Evolutionary conservation across 2,329 filamentous ascomycete genomes (phyloP).

Genomic region (Phoma sp.): DNA sequence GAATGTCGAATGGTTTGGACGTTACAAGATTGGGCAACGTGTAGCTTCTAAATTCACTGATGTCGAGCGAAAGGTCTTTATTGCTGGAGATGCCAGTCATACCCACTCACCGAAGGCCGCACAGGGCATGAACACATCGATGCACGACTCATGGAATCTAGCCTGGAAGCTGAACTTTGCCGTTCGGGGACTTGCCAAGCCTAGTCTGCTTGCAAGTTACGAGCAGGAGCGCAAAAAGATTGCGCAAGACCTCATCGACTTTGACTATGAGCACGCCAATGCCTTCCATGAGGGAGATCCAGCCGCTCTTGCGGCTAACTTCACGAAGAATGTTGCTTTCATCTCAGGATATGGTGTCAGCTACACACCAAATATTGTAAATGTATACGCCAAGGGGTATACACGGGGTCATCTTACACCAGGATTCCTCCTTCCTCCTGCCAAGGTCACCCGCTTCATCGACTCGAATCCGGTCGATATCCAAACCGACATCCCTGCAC

Average conservation of each 20-base stretch:
- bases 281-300: constrained; percentile 68
- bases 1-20: constrained; percentile 59
- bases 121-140: constrained; percentile 56
- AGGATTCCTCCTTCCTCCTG: constrained; percentile 65
- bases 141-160: constrained; percentile 55
- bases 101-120: constrained; percentile 53
- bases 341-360: constrained; percentile 76
- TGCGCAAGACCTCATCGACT: constrained; percentile 54
- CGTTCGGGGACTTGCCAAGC: constrained; percentile 49
- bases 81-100: constrained; percentile 58
- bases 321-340: constrained; percentile 74
- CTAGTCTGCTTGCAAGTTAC: constrained; percentile 49
- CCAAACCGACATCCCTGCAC: constrained; percentile 78
- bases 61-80: constrained; percentile 53
- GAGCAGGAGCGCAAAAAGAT: constrained; percentile 53
- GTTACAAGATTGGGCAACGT: constrained; percentile 59
- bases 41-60: constrained; percentile 57
- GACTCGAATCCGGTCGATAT: constrained; percentile 81
- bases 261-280: constrained; percentile 58
- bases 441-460: constrained; percentile 75
- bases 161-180: constrained; percentile 55
- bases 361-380: constrained; percentile 71
- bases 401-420: constrained; percentile 55
- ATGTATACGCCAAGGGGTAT: constrained; percentile 61
- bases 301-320: constrained; percentile 70